Conservation (phyloP, 192 early-diverging fungal genomes). For the Mortierella hygrophila region DNA sequence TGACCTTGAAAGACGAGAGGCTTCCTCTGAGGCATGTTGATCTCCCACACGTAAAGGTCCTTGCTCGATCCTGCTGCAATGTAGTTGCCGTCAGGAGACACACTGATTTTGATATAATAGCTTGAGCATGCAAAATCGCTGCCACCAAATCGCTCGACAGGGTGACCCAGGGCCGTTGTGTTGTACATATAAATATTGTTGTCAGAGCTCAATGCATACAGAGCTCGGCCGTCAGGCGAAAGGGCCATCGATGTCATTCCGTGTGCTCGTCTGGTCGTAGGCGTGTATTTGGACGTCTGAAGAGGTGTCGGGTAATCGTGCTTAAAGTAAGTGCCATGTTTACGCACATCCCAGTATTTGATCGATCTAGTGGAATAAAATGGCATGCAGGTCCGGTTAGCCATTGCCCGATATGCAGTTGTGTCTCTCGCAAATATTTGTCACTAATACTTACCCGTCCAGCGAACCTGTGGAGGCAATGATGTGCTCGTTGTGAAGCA, state of each 20-base stretch:
- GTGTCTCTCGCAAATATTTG: not conserved
- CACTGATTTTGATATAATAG: constrained; percentile 78
- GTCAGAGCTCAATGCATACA: constrained; percentile 83
- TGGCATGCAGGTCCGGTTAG: no score
- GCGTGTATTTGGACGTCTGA: constrained; percentile 50
- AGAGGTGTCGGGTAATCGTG: constrained; percentile 57
- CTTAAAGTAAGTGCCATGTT: constrained; percentile 55
- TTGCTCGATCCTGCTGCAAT: constrained; percentile 80
- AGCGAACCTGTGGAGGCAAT: constrained; percentile 72
- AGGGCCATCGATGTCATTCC: constrained; percentile 77
- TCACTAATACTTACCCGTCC: constrained; percentile 67
- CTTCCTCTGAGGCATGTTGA: constrained; percentile 57
- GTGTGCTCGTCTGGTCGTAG: constrained; percentile 33
- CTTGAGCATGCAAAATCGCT: constrained; percentile 66
- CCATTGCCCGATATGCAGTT: not conserved
- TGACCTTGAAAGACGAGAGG: constrained; percentile 75
- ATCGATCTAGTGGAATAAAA: constrained; percentile 56
- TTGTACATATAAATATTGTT: constrained; percentile 81
- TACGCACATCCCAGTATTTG: constrained; percentile 88
- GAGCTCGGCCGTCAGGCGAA: constrained; percentile 69
- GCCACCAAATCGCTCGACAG: constrained; percentile 63
- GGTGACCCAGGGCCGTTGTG: constrained; percentile 59
- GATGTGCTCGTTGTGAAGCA: constrained; percentile 58
- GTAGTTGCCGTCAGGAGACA: constrained; percentile 80
- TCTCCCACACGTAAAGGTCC: constrained; percentile 81